These are phyloP conservation scores for Xylariales sp. DNA, from an alignment of 2,329 filamentous ascomycete species.

Conservation along the genomic window DNA sequence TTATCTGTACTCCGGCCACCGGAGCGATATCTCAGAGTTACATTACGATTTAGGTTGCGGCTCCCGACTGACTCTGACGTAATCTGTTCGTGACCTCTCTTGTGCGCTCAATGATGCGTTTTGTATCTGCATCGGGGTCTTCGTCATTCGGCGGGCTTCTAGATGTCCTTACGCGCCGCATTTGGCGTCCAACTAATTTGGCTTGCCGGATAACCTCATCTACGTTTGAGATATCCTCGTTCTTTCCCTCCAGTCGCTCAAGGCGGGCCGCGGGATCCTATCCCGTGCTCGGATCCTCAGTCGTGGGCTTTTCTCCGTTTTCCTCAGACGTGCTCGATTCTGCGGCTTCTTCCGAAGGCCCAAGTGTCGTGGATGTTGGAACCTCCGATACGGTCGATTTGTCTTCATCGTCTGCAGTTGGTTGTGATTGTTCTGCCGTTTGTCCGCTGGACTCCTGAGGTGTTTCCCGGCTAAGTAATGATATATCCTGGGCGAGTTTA, in stretches of 20 bases:
- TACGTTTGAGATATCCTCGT: slow-evolving; percentile 25
- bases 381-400: slow-evolving; percentile 30
- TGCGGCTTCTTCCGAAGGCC: slow-evolving; percentile 24
- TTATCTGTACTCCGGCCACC: neutral
- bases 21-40: neutral
- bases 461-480: slow-evolving; percentile 42
- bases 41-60: slow-evolving; percentile 14
- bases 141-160: slow-evolving; percentile 15
- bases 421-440: slow-evolving; percentile 42
- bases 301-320: slow-evolving; percentile 31
- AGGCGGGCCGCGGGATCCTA: slow-evolving; percentile 42
- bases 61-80: slow-evolving; percentile 23
- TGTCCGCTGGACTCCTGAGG: slow-evolving; percentile 42
- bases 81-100: slow-evolving; percentile 35
- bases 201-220: slow-evolving; percentile 32
- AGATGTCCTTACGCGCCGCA: slow-evolving; percentile 30
- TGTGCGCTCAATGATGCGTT: slow-evolving; percentile 33
- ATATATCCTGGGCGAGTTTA: slow-evolving; percentile 39
- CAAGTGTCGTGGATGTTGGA: slow-evolving; percentile 2
- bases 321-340: slow-evolving; percentile 23
- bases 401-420: slow-evolving; percentile 43
- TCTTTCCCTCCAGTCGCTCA: slow-evolving; percentile 38
- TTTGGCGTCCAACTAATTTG: slow-evolving; percentile 19
- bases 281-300: slow-evolving; percentile 38
- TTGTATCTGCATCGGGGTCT: slow-evolving; percentile 31